Percentiles rank a stretch among this genome's conserved stretches.
Evolutionary conservation across 2,329 filamentous ascomycete species (phyloP).

Genomic region (Stagonosporopsis chrysanthemi): DNA sequence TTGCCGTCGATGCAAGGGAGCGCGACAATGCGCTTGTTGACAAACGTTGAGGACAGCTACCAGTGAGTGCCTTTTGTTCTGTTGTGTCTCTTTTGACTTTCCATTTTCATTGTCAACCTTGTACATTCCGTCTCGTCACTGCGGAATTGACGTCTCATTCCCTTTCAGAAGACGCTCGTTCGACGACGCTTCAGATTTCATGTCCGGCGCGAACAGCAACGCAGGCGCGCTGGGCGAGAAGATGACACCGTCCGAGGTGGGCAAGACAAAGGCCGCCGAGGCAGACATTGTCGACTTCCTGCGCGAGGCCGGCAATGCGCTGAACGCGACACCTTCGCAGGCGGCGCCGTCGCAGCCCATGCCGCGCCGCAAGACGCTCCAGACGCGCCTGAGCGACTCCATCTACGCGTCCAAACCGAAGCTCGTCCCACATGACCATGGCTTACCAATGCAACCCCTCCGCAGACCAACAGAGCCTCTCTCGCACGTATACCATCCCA

Average conservation of each 20-base stretch:
- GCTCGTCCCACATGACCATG: conserved; percentile 32
- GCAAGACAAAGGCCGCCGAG: conserved; percentile 44
- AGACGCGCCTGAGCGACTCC: conserved; percentile 33
- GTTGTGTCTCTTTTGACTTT: conserved; percentile 12
- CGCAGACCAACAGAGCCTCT: conserved; percentile 47
- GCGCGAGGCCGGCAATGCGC: conserved; percentile 50
- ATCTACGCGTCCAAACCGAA: conserved; percentile 28
- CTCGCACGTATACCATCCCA: conserved; percentile 59
- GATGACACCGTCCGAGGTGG: conserved; percentile 36
- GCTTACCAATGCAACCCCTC: conserved; percentile 47
- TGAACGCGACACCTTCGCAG: conserved; percentile 26
- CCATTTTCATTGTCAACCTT: conserved; percentile 16
- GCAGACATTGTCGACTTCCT: conserved; percentile 55
- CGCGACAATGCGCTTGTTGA: conserved; percentile 60
- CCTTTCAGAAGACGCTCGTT: conserved; percentile 37
- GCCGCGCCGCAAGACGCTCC: conserved; percentile 36
- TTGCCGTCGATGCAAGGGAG: conserved; percentile 49
- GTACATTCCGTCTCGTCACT: conserved; percentile 17
- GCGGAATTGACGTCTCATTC: conserved; percentile 25
- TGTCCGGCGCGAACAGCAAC: conserved; percentile 44
- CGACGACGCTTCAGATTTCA: conserved; percentile 41
- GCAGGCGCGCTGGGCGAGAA: conserved; percentile 42
- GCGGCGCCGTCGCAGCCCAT: conserved; percentile 14
- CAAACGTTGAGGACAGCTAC: conserved; percentile 53
- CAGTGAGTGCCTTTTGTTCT: conserved; percentile 49